A percentile compares a stretch with the other conserved stretches of the same genome.
phyloP scores from a whole-genome alignment of 495 filamentous ascomycete species.

The Trichoderma virens region DNA sequence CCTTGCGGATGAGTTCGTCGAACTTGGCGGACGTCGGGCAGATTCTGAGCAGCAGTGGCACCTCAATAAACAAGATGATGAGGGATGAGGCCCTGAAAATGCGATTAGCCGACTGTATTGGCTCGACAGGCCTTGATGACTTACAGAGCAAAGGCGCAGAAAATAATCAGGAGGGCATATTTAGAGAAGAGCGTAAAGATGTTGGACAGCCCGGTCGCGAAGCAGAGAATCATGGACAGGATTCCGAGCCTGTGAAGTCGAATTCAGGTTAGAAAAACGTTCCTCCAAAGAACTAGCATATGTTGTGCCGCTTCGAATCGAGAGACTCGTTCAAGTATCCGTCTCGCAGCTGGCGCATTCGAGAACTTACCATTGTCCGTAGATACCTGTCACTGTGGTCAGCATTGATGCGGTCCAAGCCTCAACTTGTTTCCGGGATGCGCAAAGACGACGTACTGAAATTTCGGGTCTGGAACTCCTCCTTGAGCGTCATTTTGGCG shows the following conservation, averaged over 20 bases:
- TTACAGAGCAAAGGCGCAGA: conserved; percentile 80
- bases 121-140: conserved; percentile 20
- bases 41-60: conserved; percentile 93
- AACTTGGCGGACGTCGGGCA: conserved; percentile 90
- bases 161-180: conserved; percentile 60
- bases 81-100: conserved; percentile 61
- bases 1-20: conserved; percentile 80
- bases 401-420: conserved; percentile 21
- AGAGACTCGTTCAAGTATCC: background rate
- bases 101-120: conserved; percentile 13
- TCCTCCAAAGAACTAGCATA: background rate
- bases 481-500: conserved; percentile 44
- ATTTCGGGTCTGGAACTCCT: conserved; percentile 90
- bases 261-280: background rate
- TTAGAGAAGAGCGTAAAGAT: conserved; percentile 57
- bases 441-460: conserved; percentile 67
- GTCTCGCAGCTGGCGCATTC: background rate
- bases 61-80: conserved; percentile 92
- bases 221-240: conserved; percentile 86
- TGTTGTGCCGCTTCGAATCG: background rate
- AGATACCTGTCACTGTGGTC: conserved; percentile 65
- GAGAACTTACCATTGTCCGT: conserved; percentile 89
- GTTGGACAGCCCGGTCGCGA: conserved; percentile 91
- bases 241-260: conserved; percentile 75
- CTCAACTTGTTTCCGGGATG: background rate